Base-by-base conservation (phyloP, 2,329 filamentous ascomycete genomes). In the Nigrospora oryzae region DNA sequence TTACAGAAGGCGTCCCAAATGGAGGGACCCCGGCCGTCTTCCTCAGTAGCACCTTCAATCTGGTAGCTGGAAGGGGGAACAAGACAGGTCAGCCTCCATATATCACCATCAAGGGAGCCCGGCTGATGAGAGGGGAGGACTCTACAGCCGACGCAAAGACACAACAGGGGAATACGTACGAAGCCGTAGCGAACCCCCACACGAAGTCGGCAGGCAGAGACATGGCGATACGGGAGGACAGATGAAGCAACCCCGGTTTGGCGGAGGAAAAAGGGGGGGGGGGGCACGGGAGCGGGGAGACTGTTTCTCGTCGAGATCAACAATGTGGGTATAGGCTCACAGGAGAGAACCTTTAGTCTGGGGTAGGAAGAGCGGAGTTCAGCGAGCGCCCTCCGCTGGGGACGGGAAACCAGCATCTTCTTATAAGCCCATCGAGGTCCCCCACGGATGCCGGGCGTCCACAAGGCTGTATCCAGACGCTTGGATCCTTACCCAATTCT, bases 1-100 rank as follows among this genome's bases (percentile, higher is more conserved):
- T 77, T 77, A 67, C 85, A 90, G 69, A 94, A 94, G n/a, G 78
- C 83, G 66, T 95, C 89, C 89, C 89, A 94, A 63, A 94, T 93
- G 49, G 84, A 88, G 44, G 86, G 82, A 17, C 79, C 84, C 51
- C 88, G 85, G 52, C 88, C 89, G 60, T 91, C 88, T 59, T 83
- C 77, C 40, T 84, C 71, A 35, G 75, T 71, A 40, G 81, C 81
- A 46, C 89, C 89, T 70, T 95, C 89, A 55, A 95, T 86, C 63
- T 95, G 88, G 70, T 93, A 94, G 61, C 88, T 93, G 59, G 23
- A 5, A 49, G 35, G 45, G 44, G 44, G 53, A 56, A 43, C 53
- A 47, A 49, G 40, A 31, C 30, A 44, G 16, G 46, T 56, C 41
- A 56, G 51, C 40, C 38, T 38, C 16, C 45, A 23, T 40, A 43